phyloP scores from a whole-genome alignment of 768 basidiomycete genomes.

The Russula ochroleuca region DNA sequence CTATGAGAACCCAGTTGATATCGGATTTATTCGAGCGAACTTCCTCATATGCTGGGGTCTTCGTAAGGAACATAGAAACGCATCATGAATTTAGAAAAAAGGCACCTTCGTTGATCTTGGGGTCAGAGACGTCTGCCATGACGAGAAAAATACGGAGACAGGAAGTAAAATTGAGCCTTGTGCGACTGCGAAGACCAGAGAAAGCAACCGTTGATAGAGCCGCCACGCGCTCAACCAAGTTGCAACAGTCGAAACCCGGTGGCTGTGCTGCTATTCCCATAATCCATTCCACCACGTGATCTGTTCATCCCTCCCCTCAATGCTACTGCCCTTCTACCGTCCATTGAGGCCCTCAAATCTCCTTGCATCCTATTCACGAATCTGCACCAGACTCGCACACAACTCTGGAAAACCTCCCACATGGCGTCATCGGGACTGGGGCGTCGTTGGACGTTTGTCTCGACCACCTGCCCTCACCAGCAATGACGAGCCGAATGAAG shows the following conservation, averaged over 20 bases:
- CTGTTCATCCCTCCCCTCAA: too few relatives aligned
- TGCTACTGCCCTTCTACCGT: conserved; percentile 11
- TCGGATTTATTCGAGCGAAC: conserved; percentile 82
- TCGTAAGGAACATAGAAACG: background rate
- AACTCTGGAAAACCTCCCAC: background rate
- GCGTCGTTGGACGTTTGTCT: conserved; percentile 15
- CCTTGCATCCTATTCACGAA: background rate
- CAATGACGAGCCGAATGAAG: background rate
- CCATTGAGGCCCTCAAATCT: background rate
- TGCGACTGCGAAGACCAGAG: conserved; percentile 13
- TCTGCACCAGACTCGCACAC: background rate
- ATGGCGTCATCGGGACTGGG: conserved; percentile 22
- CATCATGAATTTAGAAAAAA: background rate
- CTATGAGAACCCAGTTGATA: conserved; percentile 85
- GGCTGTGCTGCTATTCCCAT: conserved; percentile 19
- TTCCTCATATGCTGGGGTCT: conserved; percentile 75
- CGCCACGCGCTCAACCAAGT: background rate
- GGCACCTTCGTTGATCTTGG: conserved; percentile 27
- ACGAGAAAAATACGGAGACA: background rate
- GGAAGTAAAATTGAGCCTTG: conserved; percentile 4
- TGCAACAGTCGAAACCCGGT: conserved; percentile 2
- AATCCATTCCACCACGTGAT: conserved; percentile 4
- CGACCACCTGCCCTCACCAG: conserved; percentile 15
- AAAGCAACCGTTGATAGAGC: background rate
- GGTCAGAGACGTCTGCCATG: conserved; percentile 29